Percentiles rank a stretch among this genome's conserved stretches.
Evolutionary conservation across 2,329 filamentous ascomycete species (phyloP).

Genomic region (Mollisiaceae sp.): DNA sequence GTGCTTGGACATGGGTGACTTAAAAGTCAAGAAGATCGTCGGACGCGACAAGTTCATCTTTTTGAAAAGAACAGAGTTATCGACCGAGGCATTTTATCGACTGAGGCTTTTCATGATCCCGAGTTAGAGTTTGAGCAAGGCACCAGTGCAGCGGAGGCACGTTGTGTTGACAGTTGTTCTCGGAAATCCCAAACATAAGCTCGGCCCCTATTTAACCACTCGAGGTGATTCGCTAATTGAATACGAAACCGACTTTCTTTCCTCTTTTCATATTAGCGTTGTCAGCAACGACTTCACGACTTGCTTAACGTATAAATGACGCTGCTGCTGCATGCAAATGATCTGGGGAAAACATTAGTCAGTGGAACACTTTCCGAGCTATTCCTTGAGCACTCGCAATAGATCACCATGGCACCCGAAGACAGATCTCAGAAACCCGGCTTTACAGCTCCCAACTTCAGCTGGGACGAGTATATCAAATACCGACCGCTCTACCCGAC

Average conservation of each 20-base stretch:
- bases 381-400: background rate
- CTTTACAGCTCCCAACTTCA: slow-evolving; percentile 12
- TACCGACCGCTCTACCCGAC: slow-evolving; percentile 18
- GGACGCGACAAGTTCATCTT: too few relatives aligned
- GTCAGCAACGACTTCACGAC: background rate
- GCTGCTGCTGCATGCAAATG: background rate
- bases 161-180: too few relatives aligned
- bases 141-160: too few relatives aligned
- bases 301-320: background rate
- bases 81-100: too few relatives aligned
- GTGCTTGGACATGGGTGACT: too few relatives aligned
- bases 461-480: slow-evolving; percentile 20
- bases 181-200: background rate
- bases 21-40: too few relatives aligned
- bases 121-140: too few relatives aligned
- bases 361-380: background rate
- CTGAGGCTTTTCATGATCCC: too few relatives aligned
- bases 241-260: background rate
- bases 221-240: background rate
- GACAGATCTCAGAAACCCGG: slow-evolving; percentile 8
- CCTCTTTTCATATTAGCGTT: background rate
- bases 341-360: background rate
- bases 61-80: too few relatives aligned
- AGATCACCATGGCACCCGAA: background rate
- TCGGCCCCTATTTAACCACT: background rate